Evolutionary conservation across 164 flowering plant species (phyloP).

Genomic region (Magnolia changhungtana): DNA sequence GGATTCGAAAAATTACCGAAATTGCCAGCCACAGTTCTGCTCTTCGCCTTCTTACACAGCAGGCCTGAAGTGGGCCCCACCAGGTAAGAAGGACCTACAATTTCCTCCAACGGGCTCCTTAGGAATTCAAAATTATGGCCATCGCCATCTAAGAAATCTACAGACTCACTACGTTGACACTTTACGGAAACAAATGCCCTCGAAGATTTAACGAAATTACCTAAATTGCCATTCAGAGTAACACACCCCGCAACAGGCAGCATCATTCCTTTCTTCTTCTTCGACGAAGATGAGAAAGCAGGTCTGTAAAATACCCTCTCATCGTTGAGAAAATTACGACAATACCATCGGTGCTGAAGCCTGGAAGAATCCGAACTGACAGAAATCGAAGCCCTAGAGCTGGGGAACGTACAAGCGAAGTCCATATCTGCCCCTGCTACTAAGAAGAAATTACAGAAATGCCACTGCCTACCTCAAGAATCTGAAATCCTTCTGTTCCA

Average conservation of each 20-base stretch:
- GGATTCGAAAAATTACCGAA: neutral
- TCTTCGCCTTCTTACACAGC: constrained; percentile 25
- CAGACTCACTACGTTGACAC: constrained; percentile 21
- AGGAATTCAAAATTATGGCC: constrained; percentile 37
- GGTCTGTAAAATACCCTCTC: constrained; percentile 12
- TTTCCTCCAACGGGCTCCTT: constrained; percentile 28
- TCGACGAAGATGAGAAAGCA: constrained; percentile 8
- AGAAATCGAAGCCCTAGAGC: constrained; percentile 21
- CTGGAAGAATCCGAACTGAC: constrained; percentile 14
- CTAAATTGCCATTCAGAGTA: constrained; percentile 14
- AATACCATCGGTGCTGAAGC: constrained; percentile 20
- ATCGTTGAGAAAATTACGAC: constrained; percentile 18
- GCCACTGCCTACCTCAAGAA: neutral
- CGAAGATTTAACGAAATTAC: constrained; percentile 12
- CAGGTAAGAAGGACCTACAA: neutral
- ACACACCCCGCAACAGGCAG: constrained; percentile 9
- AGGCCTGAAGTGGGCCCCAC: constrained; percentile 1
- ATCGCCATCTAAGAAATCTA: constrained; percentile 33
- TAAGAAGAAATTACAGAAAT: neutral
- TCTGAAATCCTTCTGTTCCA: neutral
- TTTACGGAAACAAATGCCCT: constrained; percentile 1
- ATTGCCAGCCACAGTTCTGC: constrained; percentile 14
- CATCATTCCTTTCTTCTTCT: constrained; percentile 18
- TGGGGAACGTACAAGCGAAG: constrained; percentile 36
- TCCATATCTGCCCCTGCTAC: constrained; percentile 42